Base-by-base conservation (phyloP, 2,329 filamentous ascomycete species). In the Didymella glomerata region DNA sequence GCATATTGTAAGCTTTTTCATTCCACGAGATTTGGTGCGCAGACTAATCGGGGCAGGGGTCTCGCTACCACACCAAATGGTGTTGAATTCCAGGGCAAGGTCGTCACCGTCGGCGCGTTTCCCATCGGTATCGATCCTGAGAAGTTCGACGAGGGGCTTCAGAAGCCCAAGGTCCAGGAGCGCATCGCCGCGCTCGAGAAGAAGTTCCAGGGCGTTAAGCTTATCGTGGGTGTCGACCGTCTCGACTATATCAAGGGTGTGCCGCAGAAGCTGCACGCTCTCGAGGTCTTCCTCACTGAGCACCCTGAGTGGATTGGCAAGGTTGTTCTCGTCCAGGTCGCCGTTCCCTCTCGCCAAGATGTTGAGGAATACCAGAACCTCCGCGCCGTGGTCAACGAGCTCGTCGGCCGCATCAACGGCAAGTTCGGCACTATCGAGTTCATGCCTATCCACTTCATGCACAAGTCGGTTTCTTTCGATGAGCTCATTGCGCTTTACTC, bases 191-290 rank as follows among this genome's bases (percentile, higher is more conserved):
- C 89, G 1, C 83, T 98, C 4, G 88, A 91, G 72, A 89, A 90
- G 74, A 97, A 97, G 78, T 99, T 98, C 73, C 90, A 96, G 66
- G 94, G 93, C 46, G 92, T 97, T 69, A 97, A 97, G 81, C 86
- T 98, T 65, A 96, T 99, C 69, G 94, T 98, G 36, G 94, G 95
- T 63, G 95, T 98, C 50, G 95, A 99, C 77, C 91, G 95, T 48
- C 85, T 98, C 49, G 95, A 99, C 79, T 98, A 99, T 80, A 98
- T 98, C 86, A 98, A 98, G 81, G 95, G 95, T 63, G 93, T 99
- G 10, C 95, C 95, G 0, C 95, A 99, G 79, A 99, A 99, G 78
- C 83, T 99, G 10, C 95, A 98, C 73, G 94, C 95, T 2, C 86
- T 98, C 41, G 95, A 99, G 77, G 92, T 98, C 4, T 98, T 99